A percentile compares a stretch with the other conserved stretches of the same genome.
Evolutionary conservation across 306 rosid genomes (phyloP).

Genomic region (Malus sylvestris): DNA sequence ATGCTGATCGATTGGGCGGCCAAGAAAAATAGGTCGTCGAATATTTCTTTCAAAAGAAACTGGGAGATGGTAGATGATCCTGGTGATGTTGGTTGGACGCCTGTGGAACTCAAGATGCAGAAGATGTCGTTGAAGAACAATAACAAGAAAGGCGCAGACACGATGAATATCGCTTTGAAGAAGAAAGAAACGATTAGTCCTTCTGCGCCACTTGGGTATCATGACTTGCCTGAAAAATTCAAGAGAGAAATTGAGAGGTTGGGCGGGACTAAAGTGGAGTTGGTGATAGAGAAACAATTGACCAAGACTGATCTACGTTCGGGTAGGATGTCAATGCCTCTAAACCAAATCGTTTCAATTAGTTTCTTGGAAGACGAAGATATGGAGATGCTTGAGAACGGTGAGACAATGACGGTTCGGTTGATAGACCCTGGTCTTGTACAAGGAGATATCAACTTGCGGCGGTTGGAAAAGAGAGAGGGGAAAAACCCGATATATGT

Average conservation of each 20-base stretch:
- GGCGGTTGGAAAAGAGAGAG: background rate
- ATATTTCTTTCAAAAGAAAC: background rate
- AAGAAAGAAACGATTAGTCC: background rate
- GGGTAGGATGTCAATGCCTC: background rate
- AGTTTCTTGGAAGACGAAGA: background rate
- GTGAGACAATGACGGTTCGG: background rate
- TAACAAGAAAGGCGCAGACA: background rate
- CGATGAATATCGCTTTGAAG: background rate
- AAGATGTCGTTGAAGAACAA: background rate
- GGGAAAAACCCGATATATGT: background rate
- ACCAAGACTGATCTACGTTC: background rate
- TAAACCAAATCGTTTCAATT: background rate
- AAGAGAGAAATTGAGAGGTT: background rate
- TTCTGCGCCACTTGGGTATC: background rate
- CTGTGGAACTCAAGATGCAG: background rate
- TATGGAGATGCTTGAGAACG: background rate
- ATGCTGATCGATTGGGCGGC: background rate
- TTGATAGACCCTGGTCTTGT: background rate
- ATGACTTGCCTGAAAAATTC: background rate
- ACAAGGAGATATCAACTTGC: background rate
- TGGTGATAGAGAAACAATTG: background rate
- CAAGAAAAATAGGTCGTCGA: background rate
- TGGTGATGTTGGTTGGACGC: background rate
- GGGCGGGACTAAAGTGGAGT: background rate
- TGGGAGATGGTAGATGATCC: background rate